Base-by-base conservation (phyloP, 768 basidiomycete genomes). In the Ramaria sp. region DNA sequence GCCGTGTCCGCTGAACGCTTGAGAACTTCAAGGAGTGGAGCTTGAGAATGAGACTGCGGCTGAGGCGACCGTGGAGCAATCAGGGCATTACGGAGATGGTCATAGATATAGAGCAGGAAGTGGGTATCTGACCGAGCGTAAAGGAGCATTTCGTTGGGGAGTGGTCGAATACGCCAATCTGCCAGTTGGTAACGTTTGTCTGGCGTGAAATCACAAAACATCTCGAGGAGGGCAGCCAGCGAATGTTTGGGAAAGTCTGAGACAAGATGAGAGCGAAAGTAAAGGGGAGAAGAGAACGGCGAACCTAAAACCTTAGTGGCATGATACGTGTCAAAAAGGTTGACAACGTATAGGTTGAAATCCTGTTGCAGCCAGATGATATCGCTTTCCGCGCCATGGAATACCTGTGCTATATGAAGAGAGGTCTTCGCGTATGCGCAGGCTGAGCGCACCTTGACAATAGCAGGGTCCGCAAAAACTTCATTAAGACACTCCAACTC, bases 111-210 rank as follows among this genome's bases (percentile, higher is more conserved):
- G 27, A 99, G 73, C 1, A 99, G 78, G 70, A 87, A 98, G 67
- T 98, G 96, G 0, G 95, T 99, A 66, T 99, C 96, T 1, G 91
- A 89, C 27, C 92, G 85, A 1, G 96, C 96, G 64, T 98, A 99
- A 51, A 78, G 71, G 18, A 91, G 69, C 93, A 99, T 96, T 60
- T 90, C 93, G 49, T 78, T 67, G 0, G 92, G 85, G 3, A 98
- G 70, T 0, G 95, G 95, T 53, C 92, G 78, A 60, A 97, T 89
- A 24, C 96, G 82, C 96, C 96, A 99, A 66, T 99, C 96, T 9
- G 95, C 96, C 5, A 95, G 74, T 63, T 97, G 96, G 64, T 95
- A 98, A 28, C 90, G 81, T 69, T 99, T 99, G 71, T 98, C 95
- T 0, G 95, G 81, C 6, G 77, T 75, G 61, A 92, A 93, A 62